Evolutionary conservation across 257 asterid genomes (phyloP), one percentile per base, ranked within the genome.

Genomic region (Agastache rugosa): DNA sequence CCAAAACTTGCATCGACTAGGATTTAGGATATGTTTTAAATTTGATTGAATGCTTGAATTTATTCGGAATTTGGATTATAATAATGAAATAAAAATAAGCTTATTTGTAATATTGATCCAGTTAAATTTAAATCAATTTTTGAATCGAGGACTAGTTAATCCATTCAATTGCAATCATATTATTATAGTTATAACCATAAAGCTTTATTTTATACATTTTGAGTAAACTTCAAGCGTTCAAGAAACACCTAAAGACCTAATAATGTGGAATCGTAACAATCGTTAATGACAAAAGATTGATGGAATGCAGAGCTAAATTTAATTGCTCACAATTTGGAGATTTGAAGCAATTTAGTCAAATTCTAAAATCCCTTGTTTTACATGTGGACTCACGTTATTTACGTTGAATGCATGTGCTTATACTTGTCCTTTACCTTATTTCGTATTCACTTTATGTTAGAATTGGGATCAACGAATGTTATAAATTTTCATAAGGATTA

Each of bases 401-500:
- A 63, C 68, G 50, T 62, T 47, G 67, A 17, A n/a, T 34, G 67
- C 68, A 63, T 63, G 50, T 63, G 68, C n/a, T 17, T 63, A 9
- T 17, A 8, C 27, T 16, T 62, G 29, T 11, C 50, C 31, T 34
- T 61, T 9, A 16, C 23, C 14, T 29, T 60, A n/a, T 9, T 31
- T 3, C 1, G 11, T 20, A 10, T 8, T 22, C 25, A 54, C 27
- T 3, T 60, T n/a, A 29, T n/a, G 11, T 60, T 14, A 60, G 22
- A 59, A 27, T 27, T 59, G 65, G 3, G 19, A 31, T 29, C 44
- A 60, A 11, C 17, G 0, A 8, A 2, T 6, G 64, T 15, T 55
- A 55, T 7, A 6, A 6, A 8, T 53, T 53, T 19, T 53, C 29
- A 12, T 31, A 2, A 31, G n/a, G n/a, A n/a, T n/a, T n/a, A n/a